Percentiles rank a stretch among this genome's conserved stretches.
phyloP scores from a whole-genome alignment of 352 stramenopile genomes.

The Thraustochytrium sp. region DNA sequence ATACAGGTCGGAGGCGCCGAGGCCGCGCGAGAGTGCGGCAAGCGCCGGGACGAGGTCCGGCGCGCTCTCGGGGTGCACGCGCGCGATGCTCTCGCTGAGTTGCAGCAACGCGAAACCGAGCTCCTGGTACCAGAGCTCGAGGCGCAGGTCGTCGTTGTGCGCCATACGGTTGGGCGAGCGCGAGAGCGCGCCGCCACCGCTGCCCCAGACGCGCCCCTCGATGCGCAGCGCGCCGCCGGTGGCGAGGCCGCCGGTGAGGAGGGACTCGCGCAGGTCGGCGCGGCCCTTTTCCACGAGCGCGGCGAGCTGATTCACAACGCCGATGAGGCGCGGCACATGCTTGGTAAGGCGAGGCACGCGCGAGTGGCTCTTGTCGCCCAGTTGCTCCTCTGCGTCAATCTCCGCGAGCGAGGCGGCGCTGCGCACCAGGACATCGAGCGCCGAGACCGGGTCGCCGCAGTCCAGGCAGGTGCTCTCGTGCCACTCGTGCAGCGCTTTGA shows the following conservation, averaged over 20 bases:
- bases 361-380: neutral
- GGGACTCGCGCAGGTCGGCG: neutral
- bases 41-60: neutral
- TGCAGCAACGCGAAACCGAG: neutral
- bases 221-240: neutral
- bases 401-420: neutral
- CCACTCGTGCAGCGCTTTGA: neutral
- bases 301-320: neutral
- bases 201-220: neutral
- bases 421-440: neutral
- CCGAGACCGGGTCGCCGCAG: slow-evolving; percentile 3
- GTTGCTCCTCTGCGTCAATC: neutral
- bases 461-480: slow-evolving; percentile 8
- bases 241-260: neutral
- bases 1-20: neutral
- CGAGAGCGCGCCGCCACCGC: neutral
- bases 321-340: neutral
- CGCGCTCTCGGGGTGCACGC: neutral
- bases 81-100: neutral
- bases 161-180: neutral
- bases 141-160: neutral
- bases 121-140: slow-evolving; percentile 3
- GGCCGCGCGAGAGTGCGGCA: neutral
- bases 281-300: neutral
- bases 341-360: neutral